A percentile compares a stretch with the other conserved stretches of the same genome.
phyloP scores from a whole-genome alignment of 148 eudicot genomes.

The Rhododendron ovatum region DNA sequence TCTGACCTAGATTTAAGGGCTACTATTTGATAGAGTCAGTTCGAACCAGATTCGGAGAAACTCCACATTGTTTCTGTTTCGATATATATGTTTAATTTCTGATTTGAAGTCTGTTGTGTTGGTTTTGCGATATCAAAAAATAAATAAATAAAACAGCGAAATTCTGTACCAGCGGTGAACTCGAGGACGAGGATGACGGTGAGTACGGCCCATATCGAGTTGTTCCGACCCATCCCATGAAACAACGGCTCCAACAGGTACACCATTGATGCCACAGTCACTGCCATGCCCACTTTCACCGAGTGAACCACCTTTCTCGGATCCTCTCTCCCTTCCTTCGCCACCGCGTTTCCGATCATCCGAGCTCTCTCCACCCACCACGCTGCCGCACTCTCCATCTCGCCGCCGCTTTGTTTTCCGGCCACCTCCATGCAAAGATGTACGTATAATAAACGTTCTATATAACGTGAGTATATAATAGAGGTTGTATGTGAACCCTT shows the following conservation, averaged over 20 bases:
- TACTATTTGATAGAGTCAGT: too few relatives aligned
- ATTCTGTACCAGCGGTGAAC: constrained; percentile 13
- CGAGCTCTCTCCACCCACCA: not conserved
- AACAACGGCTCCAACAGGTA: constrained; percentile 3
- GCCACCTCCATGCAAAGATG: constrained; percentile 4
- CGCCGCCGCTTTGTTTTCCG: not conserved
- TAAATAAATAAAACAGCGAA: too few relatives aligned
- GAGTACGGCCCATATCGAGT: constrained; percentile 10
- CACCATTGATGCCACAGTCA: constrained; percentile 8
- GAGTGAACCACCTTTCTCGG: constrained; percentile 9
- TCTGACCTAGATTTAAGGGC: too few relatives aligned
- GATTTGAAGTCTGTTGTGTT: too few relatives aligned
- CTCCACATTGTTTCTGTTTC: too few relatives aligned
- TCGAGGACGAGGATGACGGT: constrained; percentile 15
- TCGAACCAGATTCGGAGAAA: too few relatives aligned
- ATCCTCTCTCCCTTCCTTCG: constrained; percentile 1
- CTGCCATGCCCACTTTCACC: constrained; percentile 4
- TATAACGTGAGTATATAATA: too few relatives aligned
- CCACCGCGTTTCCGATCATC: not conserved
- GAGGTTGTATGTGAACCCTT: too few relatives aligned
- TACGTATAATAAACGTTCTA: not conserved
- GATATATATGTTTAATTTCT: too few relatives aligned
- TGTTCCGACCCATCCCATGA: not conserved
- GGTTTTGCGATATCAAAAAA: too few relatives aligned
- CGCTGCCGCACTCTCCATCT: not conserved